Conservation (phyloP, 306 rosid species). For the Sesbania bispinosa region DNA sequence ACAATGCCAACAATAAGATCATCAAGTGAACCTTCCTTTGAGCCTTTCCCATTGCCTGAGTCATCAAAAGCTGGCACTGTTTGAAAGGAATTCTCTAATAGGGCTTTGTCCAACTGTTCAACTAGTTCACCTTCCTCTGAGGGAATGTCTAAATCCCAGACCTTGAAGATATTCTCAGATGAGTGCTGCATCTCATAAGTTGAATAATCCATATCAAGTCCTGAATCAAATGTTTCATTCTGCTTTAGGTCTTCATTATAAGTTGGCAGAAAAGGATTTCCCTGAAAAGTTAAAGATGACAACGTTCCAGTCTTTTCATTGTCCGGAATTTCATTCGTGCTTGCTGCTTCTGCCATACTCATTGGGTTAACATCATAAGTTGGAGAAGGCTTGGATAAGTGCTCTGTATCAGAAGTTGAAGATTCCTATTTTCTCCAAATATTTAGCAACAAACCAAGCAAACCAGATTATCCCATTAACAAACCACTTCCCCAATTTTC, state of each 20-base stretch:
- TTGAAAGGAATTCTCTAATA: slow-evolving; percentile 35
- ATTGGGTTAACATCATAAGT: slow-evolving; percentile 11
- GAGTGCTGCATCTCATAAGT: slow-evolving; percentile 34
- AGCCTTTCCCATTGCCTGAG: slow-evolving; percentile 27
- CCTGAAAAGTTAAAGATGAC: slow-evolving; percentile 33
- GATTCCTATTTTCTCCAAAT: no score
- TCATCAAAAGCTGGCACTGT: slow-evolving; percentile 23
- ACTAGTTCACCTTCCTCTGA: slow-evolving; percentile 62
- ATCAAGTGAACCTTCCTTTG: slow-evolving; percentile 36
- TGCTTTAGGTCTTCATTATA: slow-evolving; percentile 45
- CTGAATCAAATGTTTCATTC: slow-evolving; percentile 22
- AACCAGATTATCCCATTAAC: no score
- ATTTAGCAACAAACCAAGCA: no score
- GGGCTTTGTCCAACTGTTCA: slow-evolving; percentile 49
- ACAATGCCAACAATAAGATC: slow-evolving; percentile 43
- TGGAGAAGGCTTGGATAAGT: slow-evolving; percentile 15
- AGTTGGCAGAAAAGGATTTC: slow-evolving; percentile 73
- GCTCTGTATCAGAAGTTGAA: slow-evolving; percentile 14
- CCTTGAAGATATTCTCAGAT: slow-evolving; percentile 55
- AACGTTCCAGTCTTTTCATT: slow-evolving; percentile 13
- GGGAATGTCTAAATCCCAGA: slow-evolving; percentile 64
- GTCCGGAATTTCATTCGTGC: slow-evolving; percentile 14
- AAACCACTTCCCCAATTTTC: no score
- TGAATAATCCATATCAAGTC: slow-evolving; percentile 17
- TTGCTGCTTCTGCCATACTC: slow-evolving; percentile 22